Evolutionary conservation across 306 rosid genomes (phyloP), one percentile per base, ranked within the genome.

Genomic region (Cucurbita ficifolia): DNA sequence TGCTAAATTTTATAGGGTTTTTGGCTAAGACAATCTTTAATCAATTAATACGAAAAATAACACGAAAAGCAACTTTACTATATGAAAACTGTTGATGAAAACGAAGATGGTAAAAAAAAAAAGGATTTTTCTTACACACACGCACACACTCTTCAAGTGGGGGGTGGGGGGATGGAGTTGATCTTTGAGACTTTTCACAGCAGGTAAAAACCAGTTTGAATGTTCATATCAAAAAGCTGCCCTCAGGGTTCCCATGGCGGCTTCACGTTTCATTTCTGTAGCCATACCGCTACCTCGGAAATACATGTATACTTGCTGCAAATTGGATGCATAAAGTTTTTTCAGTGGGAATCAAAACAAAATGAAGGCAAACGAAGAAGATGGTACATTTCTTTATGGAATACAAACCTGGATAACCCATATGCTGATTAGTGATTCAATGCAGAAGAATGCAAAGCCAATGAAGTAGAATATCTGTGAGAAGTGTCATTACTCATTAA

Each of bases 281-380:
- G 90, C 88, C 87, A 91, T 91, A 73, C 99, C 99, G 39, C 96
- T 94, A 78, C 97, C 95, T 36, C 97, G 94, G 88, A 94, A 94
- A 76, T 94, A 94, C 88, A 84, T 81, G 81, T 86, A 89, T 75
- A 94, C 99, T 94, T 89, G 92, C 97, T 94, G 96, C 85, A 81
- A 79, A 70, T 63, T 51, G 24, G 17, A 75, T 14, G 33, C 12
- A 43, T 24, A 1, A 24, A 61, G 21, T 48, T 17, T 6, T 10
- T 35, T 63, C 57, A 61, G 33, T 48, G 36, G 10, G 45, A 48
- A 59, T 13, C 21, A 60, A 38, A 18, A 10, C 8, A 49, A 50
- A 75, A 18, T 42, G 52, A 21, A 40, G 13, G 42, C 6, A 46
- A 35, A 6, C 3, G 24, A 10, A 10, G 48, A 17, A 64, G 73